Evolutionary conservation across 2,329 filamentous ascomycete species (phyloP), one percentile per base, ranked within the genome.

Genomic region (Penicillium sp.): DNA sequence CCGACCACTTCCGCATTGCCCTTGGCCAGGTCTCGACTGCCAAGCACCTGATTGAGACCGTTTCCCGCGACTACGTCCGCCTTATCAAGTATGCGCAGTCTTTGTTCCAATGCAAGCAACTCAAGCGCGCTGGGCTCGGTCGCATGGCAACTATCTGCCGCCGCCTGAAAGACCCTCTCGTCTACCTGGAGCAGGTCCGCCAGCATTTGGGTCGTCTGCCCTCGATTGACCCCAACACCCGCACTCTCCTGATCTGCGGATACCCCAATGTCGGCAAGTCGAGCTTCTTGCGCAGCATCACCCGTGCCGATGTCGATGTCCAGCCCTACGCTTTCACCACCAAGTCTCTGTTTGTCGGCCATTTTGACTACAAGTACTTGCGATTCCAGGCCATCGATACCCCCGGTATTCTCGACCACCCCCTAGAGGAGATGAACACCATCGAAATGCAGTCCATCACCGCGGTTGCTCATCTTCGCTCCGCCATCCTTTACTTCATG

Each of bases 391-490:
- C 89, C 18, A 96, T 98, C 56, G 93, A 98, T 70, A 98, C 93
- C 8, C 91, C 91, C n/a, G 93, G 93, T 76, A 95, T 98, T 54
- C 74, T 98, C 46, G 93, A 98, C 58, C 93, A 98, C 66, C 90
- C 91, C 23, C 80, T 98, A 7, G 93, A 97, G 71, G 93, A 97
- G 73, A 98, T 97, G 93, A 95, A 96, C 73, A 97, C 93, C 3
- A 98, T 98, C 63, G 93, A 98, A 71, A 97, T 97, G 88, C 93
- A 97, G 75, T 86, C 86, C 47, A 96, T 98, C 55, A 97, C 91
- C 13, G 93, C 94, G 8, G 95, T 98, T 72, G 93, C 93, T 36
- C 94, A 98, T 74, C 76, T 98, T 63, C 81, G 91, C 58, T 94
- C 90, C 28, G 91, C 91, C 41, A 94, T 98, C 51, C 76, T 97